These are phyloP conservation scores for Euphorbia schlechtendalii DNA, from an alignment of 441 rosid species.

Conservation along the genomic window DNA sequence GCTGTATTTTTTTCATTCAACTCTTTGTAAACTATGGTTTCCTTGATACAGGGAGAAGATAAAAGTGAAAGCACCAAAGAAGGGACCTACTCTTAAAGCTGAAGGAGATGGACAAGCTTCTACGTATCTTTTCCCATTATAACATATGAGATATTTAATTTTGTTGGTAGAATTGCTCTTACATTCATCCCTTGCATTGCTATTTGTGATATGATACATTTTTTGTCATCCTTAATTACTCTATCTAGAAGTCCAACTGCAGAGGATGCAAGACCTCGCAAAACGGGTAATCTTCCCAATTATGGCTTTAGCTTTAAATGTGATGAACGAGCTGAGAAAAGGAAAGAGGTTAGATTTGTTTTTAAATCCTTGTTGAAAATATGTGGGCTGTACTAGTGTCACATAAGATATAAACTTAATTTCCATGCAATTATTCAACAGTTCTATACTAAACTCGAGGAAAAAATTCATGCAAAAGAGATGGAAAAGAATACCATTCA, in stretches of 20 bases:
- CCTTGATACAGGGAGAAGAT: slow-evolving; percentile 54
- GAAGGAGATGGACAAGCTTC: slow-evolving; percentile 57
- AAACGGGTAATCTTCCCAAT: slow-evolving; percentile 74
- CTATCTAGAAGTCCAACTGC: slow-evolving; percentile 54
- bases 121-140: slow-evolving; percentile 50
- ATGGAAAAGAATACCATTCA: slow-evolving; percentile 63
- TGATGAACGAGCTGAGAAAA: slow-evolving; percentile 95
- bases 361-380: background rate
- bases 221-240: slow-evolving; percentile 32
- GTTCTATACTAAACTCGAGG: slow-evolving; percentile 93
- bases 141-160: slow-evolving; percentile 11
- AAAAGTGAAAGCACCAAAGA: slow-evolving; percentile 53
- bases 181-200: slow-evolving; percentile 12
- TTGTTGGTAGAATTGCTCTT: background rate
- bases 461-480: slow-evolving; percentile 90
- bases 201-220: background rate
- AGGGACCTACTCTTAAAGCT: slow-evolving; percentile 41
- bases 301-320: slow-evolving; percentile 96
- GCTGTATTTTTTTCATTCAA: slow-evolving; percentile 8
- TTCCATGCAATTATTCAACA: slow-evolving; percentile 26
- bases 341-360: slow-evolving; percentile 67
- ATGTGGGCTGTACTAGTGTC: background rate
- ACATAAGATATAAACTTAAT: background rate
- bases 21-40: slow-evolving; percentile 27
- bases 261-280: slow-evolving; percentile 60